These are phyloP conservation scores for Pseudisothecium myosuroides DNA, from an alignment of 225 moss, liverwort and hornwort species.

Conservation along the genomic window DNA sequence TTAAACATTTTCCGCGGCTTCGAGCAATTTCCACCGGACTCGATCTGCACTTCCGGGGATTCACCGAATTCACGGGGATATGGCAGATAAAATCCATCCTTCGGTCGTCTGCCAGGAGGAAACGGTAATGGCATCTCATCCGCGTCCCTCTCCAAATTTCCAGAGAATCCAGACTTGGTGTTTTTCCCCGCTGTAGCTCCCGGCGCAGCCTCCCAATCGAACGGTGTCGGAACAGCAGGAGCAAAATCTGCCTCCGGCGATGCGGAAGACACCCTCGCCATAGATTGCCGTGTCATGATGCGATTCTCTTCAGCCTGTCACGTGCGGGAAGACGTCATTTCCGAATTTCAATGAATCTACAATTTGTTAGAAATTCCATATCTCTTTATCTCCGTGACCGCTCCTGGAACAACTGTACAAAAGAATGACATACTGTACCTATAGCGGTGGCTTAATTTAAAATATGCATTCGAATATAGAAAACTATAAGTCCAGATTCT, in stretches of 20 bases:
- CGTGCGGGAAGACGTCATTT: not conserved
- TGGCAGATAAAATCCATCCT: constrained; percentile 31
- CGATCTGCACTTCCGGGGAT: not conserved
- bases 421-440: not conserved
- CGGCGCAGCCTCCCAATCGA: constrained; percentile 13
- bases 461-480: not conserved
- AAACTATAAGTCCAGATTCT: not conserved
- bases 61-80: constrained; percentile 2
- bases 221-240: not conserved
- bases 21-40: not conserved
- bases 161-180: not conserved
- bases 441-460: not conserved
- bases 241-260: constrained; percentile 18
- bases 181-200: constrained; percentile 2
- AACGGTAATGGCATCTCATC: constrained; percentile 8
- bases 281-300: constrained; percentile 21
- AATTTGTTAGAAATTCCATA: not conserved
- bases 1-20: constrained; percentile 13
- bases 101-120: constrained; percentile 38
- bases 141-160: not conserved
- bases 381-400: not conserved
- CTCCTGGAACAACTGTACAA: not conserved
- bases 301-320: not conserved
- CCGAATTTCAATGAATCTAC: not conserved
- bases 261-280: constrained; percentile 39